Evolutionary conservation across 108 stramenopile genomes (phyloP), one percentile per base, ranked within the genome.

Genomic region (Cyclostephanos tholiformis): DNA sequence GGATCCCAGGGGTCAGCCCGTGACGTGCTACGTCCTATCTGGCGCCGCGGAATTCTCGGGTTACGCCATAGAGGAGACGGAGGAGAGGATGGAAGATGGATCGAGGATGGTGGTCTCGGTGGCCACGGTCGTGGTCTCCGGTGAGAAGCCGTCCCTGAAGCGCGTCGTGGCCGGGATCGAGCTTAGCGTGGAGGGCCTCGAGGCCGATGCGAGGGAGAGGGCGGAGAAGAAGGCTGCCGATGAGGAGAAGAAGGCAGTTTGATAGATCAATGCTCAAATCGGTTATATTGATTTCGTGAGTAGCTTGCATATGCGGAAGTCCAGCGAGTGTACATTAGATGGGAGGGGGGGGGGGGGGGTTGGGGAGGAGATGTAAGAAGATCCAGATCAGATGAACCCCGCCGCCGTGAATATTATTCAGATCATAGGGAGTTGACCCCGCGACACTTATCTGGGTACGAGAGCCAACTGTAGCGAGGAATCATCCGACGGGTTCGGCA

Each of bases 11-110:
- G 80, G 84, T 59, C 81, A 87, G 71, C 76, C 88, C 27, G 87
- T 95, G 22, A 95, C 94, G 22, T 90, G 87, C 22, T 95, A 88
- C 79, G 86, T 91, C 2, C 72, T 87, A 63, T 88, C 85, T 39
- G 88, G 86, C 17, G 38, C 52, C 17, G 67, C 86, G 72, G 86
- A 84, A 60, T 95, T 95, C 70, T 68, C 88, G 2, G 94, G 89
- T 30, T 95, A 86, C 80, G 90, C 91, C 13, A 95, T 95, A 78
- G 93, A 95, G 63, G 91, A 92, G 59, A 76, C 91, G 25, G 93
- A 91, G 57, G 86, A 86, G 52, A 79, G 72, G 43, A 69, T 59
- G 56, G 84, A 74, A 12, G 71, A 75, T 51, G 84, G 80, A 39
- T 76, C 82, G 43, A 82, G 65, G 50, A 85, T 82, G 66, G 89